Evolutionary conservation across 768 basidiomycete genomes (phyloP), one percentile per base, ranked within the genome.

Genomic region (Mycena rebaudengoi): DNA sequence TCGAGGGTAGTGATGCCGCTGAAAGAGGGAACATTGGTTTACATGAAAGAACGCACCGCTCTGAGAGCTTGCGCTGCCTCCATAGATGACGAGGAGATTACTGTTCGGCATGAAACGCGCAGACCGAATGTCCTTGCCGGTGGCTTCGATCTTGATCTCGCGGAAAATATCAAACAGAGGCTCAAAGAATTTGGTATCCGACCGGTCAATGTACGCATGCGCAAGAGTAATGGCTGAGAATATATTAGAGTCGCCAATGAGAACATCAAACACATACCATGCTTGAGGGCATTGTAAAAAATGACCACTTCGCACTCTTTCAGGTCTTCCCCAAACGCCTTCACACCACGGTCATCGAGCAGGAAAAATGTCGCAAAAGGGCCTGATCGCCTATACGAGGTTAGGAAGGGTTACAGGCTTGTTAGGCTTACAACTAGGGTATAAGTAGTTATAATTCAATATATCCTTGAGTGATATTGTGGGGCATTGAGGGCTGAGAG

Each of bases 61-160:
- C 63, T 57, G 16, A 64, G 18, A 10, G 30, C 43, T 18, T 65
- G 60, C 13, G 60, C 59, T 0, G 52, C 49, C 16, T 66, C 60
- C 60, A 66, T 66, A 26, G 33, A 66, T 46, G 18, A 49, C 50
- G 11, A 66, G 45, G 5, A 62, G 45, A 44, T 61, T 55, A 29
- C 60, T 52, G 23, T 48, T 44, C 3, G 50, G 59, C 18, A 32
- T 33, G 51, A 66, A 56, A 5, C 57, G 40, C 18, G 39, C 33
- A 18, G 62, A 43, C 7, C 14, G n/a, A 8, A 66, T 35, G 30
- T 33, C 49, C 46, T 55, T 46, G 23, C 58, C 59, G 39, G 64
- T 66, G 6, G 45, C 29, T 23, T 39, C 29, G 11, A 32, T 20
- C 37, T 50, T 61, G 46, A 60, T 35, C 11, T 32, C 29, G 7